Percentiles rank a stretch among this genome's conserved stretches.
Conservation (phyloP, 2,329 filamentous ascomycete genomes). For the Paecilomyces niveus region DNA sequence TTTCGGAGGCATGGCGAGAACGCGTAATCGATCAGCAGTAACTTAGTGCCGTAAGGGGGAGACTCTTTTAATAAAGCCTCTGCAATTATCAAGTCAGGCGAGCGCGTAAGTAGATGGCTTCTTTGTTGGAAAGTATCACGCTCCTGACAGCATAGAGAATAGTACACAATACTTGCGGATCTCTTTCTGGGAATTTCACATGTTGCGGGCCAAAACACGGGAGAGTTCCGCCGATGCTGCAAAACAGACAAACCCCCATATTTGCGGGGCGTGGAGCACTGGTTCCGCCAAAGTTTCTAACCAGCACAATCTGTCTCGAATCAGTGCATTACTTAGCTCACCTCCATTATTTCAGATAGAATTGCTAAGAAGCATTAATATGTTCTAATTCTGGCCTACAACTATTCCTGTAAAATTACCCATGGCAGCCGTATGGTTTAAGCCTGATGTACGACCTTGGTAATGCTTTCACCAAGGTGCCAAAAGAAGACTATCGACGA, state of each 20-base stretch:
- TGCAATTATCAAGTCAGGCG: neutral
- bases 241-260: neutral
- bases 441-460: too few species aligned
- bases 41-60: neutral
- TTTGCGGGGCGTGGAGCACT: neutral
- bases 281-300: neutral
- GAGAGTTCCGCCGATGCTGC: neutral
- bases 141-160: neutral
- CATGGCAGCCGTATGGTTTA: too few species aligned
- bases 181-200: neutral
- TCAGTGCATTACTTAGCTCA: too few species aligned
- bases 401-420: too few species aligned
- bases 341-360: too few species aligned
- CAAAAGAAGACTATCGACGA: too few species aligned
- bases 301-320: neutral
- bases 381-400: too few species aligned
- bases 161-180: neutral
- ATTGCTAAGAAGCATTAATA: too few species aligned
- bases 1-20: slow-evolving; percentile 8
- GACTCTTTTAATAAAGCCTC: neutral
- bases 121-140: neutral
- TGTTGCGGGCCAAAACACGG: neutral
- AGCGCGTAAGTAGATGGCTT: neutral
- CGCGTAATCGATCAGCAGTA: neutral
- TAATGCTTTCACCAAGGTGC: too few species aligned